Percentiles rank a stretch among this genome's conserved stretches.
phyloP scores from a whole-genome alignment of 805 yeast genomes.

The Lipomyces sp. region DNA sequence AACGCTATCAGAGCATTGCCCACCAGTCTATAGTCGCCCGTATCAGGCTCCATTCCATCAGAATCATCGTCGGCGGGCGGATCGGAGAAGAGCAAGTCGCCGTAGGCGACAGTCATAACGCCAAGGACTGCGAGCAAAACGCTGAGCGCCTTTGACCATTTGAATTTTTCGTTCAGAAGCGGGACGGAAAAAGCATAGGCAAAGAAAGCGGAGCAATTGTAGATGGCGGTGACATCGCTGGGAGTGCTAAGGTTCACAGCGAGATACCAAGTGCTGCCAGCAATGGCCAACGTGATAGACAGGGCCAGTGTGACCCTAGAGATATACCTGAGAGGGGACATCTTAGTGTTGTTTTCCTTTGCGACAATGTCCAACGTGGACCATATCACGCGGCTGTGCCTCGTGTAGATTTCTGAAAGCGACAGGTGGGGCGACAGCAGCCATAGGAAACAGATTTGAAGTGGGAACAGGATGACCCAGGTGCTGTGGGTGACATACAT shows the following conservation, averaged over 20 bases:
- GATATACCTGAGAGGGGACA: constrained; percentile 50
- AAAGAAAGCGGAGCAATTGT: constrained; percentile 84
- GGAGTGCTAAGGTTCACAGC: constrained; percentile 80
- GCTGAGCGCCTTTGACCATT: constrained; percentile 59
- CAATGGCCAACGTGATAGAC: constrained; percentile 60
- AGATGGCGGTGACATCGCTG: constrained; percentile 83
- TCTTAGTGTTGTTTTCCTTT: constrained; percentile 13
- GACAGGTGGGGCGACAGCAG: constrained; percentile 33
- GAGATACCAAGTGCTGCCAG: constrained; percentile 82
- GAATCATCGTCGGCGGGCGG: constrained; percentile 1
- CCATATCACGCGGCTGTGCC: constrained; percentile 23
- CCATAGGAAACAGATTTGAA: constrained; percentile 55
- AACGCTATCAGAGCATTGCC: constrained; percentile 69
- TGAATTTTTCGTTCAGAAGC: constrained; percentile 61
- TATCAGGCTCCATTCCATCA: neutral
- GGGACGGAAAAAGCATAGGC: constrained; percentile 83
- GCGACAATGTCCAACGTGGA: constrained; percentile 32
- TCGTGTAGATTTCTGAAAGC: constrained; percentile 25
- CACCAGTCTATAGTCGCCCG: constrained; percentile 29
- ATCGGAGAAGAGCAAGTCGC: constrained; percentile 12
- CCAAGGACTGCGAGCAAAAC: constrained; percentile 72
- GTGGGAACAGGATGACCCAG: constrained; percentile 72
- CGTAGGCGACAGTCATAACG: constrained; percentile 73
- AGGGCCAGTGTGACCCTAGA: constrained; percentile 45
- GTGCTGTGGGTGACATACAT: constrained; percentile 68